A percentile compares a stretch with the other conserved stretches of the same genome.
These are phyloP conservation scores for Trichoderma erinaceum DNA, from an alignment of 495 filamentous ascomycete genomes.

Conservation along the genomic window DNA sequence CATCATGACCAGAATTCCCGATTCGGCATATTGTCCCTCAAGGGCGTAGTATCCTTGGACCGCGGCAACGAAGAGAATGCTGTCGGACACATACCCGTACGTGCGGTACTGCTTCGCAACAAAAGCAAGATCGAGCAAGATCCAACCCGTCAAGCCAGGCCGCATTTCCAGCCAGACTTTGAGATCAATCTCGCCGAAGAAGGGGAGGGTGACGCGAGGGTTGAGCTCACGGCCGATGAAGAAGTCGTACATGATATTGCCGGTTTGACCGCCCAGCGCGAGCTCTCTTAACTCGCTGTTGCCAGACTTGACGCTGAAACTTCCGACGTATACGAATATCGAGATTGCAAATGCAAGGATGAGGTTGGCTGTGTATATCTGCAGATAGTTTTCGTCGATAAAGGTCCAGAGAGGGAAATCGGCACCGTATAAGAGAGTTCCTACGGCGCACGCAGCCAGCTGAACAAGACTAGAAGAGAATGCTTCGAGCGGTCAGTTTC, in stretches of 20 bases:
- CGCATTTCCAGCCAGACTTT: conserved; percentile 87
- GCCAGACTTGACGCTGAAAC: conserved; percentile 71
- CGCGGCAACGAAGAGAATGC: conserved; percentile 71
- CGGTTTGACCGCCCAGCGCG: conserved; percentile 72
- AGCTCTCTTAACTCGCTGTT: conserved; percentile 65
- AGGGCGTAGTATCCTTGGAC: conserved; percentile 82
- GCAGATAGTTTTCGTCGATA: conserved; percentile 83
- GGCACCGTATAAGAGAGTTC: conserved; percentile 69
- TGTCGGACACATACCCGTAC: conserved; percentile 78
- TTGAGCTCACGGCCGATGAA: conserved; percentile 97
- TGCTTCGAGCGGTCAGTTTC: conserved; percentile 40
- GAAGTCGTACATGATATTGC: conserved; percentile 90
- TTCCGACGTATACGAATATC: conserved; percentile 68
- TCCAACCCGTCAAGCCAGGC: conserved; percentile 86
- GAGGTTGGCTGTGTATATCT: conserved; percentile 77
- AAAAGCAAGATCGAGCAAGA: conserved; percentile 78
- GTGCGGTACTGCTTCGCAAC: conserved; percentile 80
- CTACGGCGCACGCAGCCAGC: conserved; percentile 58
- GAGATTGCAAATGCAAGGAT: conserved; percentile 64
- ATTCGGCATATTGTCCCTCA: conserved; percentile 81
- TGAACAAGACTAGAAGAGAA: conserved; percentile 69
- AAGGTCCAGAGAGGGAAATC: conserved; percentile 86
- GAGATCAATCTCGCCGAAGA: conserved; percentile 81
- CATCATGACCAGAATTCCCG: conserved; percentile 88
- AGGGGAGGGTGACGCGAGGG: conserved; percentile 71